Conservation (phyloP, 2,329 filamentous ascomycete genomes). For the Thelonectria olida region DNA sequence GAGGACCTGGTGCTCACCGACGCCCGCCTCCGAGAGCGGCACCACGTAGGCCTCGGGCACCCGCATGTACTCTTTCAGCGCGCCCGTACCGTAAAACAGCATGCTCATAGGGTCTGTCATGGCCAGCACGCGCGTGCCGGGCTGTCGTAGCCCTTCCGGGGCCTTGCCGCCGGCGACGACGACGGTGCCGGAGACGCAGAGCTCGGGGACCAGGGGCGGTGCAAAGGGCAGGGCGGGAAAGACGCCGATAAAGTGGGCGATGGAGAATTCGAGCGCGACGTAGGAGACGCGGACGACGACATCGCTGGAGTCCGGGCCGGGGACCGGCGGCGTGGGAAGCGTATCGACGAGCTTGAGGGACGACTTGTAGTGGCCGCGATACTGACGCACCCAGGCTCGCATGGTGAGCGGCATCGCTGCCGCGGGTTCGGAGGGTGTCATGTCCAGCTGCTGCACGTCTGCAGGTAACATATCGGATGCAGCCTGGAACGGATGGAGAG, state of each 20-base stretch:
- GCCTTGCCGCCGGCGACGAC: slow-evolving; percentile 2
- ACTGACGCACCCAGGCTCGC: slow-evolving; percentile 3
- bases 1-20: neutral
- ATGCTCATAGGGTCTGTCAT: slow-evolving; percentile 11
- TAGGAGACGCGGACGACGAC: slow-evolving; percentile 1
- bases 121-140: slow-evolving; percentile 16
- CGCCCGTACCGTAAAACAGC: slow-evolving; percentile 13
- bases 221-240: slow-evolving; percentile 2
- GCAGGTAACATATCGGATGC: neutral
- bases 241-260: neutral
- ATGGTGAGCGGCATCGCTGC: slow-evolving; percentile 1
- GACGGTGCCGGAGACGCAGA: slow-evolving; percentile 6
- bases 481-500: neutral
- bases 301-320: neutral
- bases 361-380: slow-evolving; percentile 6
- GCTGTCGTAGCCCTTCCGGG: slow-evolving; percentile 3
- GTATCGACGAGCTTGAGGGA: slow-evolving; percentile 2
- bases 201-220: neutral
- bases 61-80: slow-evolving; percentile 17
- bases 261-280: slow-evolving; percentile 2
- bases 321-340: slow-evolving; percentile 1
- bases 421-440: neutral
- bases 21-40: slow-evolving; percentile 1
- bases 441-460: neutral
- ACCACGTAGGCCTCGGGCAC: slow-evolving; percentile 5